Percentiles rank a stretch among this genome's conserved stretches.
Evolutionary conservation across 208 protist genomes (phyloP).

Genomic region (Acanthamoeba healyi): DNA sequence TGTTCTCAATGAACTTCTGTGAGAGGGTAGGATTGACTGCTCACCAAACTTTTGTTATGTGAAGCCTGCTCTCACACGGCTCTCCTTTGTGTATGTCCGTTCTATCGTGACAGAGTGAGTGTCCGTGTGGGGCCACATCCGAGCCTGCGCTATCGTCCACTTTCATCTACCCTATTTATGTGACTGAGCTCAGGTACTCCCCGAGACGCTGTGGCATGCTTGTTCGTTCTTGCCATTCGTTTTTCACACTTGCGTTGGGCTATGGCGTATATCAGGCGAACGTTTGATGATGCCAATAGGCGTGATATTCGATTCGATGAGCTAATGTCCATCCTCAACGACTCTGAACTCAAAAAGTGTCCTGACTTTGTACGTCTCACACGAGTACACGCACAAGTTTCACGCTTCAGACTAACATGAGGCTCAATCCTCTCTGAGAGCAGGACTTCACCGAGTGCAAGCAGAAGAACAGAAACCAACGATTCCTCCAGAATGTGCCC

Average conservation of each 20-base stretch:
- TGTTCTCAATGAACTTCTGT: constrained; percentile 69
- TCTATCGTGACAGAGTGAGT: constrained; percentile 43
- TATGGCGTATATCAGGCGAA: too few relatives aligned
- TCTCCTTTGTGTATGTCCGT: background rate
- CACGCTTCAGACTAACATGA: too few relatives aligned
- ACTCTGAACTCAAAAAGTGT: constrained; percentile 68
- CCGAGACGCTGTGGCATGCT: too few relatives aligned
- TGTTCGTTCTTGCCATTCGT: too few relatives aligned
- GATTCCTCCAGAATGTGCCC: constrained; percentile 59
- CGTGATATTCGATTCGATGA: constrained; percentile 13
- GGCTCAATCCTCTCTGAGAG: too few relatives aligned
- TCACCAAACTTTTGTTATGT: too few relatives aligned
- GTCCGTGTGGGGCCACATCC: constrained; percentile 59
- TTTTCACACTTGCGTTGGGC: too few relatives aligned
- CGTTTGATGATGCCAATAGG: constrained; percentile 4
- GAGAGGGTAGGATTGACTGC: constrained; percentile 24
- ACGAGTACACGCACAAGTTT: too few relatives aligned
- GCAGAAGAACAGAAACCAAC: constrained; percentile 62
- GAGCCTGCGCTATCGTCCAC: constrained; percentile 38
- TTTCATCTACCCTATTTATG: constrained; percentile 62
- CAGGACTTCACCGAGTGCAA: constrained; percentile 42
- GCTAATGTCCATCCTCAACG: constrained; percentile 62
- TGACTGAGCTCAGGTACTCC: too few relatives aligned
- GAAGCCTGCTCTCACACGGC: background rate
- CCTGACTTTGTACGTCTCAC: constrained; percentile 10